Base-by-base conservation (phyloP, 768 basidiomycete genomes). In the Boletus tomentosulus region DNA sequence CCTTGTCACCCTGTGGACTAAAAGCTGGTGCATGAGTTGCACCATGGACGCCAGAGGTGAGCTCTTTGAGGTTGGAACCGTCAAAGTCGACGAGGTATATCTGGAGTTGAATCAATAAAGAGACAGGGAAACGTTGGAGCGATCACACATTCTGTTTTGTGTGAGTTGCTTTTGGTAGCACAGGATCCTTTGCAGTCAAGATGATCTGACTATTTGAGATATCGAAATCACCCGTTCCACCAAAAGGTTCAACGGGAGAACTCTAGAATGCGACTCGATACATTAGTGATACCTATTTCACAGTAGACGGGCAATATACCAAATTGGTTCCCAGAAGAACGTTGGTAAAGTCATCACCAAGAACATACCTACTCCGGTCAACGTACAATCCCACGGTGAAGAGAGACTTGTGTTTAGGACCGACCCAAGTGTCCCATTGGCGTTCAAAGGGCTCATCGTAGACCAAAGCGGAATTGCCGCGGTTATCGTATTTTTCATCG, bases 31-130 rank as follows among this genome's bases (percentile, higher is more conserved):
- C 77, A 60, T 81, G 84, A 8, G 83, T 86, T 16, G 93, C 94
- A 31, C 91, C 95, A 69, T 94, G 92, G 43, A 78, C 78, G 11
- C 92, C 91, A 11, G 87, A 83, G 0, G 94, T 96, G 45, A 98
- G 74, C 58, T 89, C 87, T 34, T 71, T 74, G 15, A 86, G 81
- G 50, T 77, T 66, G 16, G 72, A 66, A 39, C 84, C 79, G 10
- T 73, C 62, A 51, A 91, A 77, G 51, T 78, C 77, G 22, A 89
- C 81, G 48, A 89, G 68, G 68, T 88, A 93, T 35, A 92, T 75
- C 89, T 90, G 51, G 43, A 24, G 49, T n/a, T 16, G 9, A 19
- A 48, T 58, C 42, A 56, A 30, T 30, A 33, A 19, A 41, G 33
- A 13, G 28, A 37, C 11, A 41, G 11, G 45, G 33, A n/a, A 25